Conservation (phyloP, 2,329 filamentous ascomycete genomes). For the Allantophomopsis lycopodina region DNA sequence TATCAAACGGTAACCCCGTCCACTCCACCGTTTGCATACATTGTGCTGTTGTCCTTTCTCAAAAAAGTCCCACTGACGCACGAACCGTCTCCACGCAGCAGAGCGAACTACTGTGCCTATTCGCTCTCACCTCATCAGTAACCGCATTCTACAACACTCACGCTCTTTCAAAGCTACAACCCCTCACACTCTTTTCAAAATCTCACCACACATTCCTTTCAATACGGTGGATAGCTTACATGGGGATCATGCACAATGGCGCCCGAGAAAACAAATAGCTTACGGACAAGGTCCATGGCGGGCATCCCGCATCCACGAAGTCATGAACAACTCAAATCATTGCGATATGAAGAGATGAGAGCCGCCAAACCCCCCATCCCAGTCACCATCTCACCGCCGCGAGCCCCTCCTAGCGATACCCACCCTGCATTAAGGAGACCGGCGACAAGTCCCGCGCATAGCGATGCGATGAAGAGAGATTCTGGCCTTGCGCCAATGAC, state of each 20-base stretch:
- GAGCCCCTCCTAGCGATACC: conserved; percentile 10
- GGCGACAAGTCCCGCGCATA: conserved; percentile 3
- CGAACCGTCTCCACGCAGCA: too few relatives aligned
- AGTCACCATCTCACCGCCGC: conserved; percentile 15
- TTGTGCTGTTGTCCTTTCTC: too few relatives aligned
- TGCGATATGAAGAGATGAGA: conserved; percentile 48
- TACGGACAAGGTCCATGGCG: conserved; percentile 1
- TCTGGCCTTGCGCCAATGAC: conserved; percentile 36
- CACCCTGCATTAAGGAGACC: conserved; percentile 15
- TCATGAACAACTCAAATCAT: conserved; percentile 26
- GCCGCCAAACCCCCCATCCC: conserved; percentile 43
- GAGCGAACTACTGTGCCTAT: too few relatives aligned
- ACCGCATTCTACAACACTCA: too few relatives aligned
- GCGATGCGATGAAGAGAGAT: conserved; percentile 36
- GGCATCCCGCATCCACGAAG: conserved; percentile 2
- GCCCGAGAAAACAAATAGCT: conserved; percentile 1
- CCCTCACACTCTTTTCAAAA: too few relatives aligned
- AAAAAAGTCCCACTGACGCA: too few relatives aligned
- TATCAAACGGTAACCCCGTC: too few relatives aligned
- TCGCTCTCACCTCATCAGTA: too few relatives aligned
- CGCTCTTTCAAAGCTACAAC: too few relatives aligned
- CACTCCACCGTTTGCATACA: too few relatives aligned
- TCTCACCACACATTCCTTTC: too few relatives aligned
- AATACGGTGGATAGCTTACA: too few relatives aligned
- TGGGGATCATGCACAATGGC: conserved; percentile 3